A percentile compares a stretch with the other conserved stretches of the same genome.
phyloP scores from a whole-genome alignment of 441 rosid species.

The Biscutella laevigata region DNA sequence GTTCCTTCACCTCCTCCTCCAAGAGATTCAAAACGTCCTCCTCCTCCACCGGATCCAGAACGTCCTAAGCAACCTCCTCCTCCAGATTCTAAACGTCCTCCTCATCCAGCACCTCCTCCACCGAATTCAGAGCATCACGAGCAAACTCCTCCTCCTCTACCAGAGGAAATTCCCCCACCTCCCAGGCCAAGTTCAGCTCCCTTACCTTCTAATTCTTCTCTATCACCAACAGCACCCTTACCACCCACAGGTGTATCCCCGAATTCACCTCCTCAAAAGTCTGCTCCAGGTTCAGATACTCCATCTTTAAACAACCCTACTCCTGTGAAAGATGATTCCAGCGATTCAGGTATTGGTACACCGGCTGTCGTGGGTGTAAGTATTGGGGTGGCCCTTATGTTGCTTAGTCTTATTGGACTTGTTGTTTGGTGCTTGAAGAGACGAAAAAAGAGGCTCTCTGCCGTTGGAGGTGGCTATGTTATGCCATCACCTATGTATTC shows the following conservation, averaged over 20 bases:
- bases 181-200: conserved; percentile 26
- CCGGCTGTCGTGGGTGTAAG: conserved; percentile 43
- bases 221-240: conserved; percentile 26
- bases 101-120: conserved; percentile 8
- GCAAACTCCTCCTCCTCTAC: background rate
- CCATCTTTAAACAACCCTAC: conserved; percentile 20
- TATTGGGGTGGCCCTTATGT: conserved; percentile 39
- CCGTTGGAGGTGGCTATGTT: conserved; percentile 44
- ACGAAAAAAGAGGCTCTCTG: conserved; percentile 37
- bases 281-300: conserved; percentile 28
- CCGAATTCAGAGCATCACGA: background rate
- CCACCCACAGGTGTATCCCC: conserved; percentile 28
- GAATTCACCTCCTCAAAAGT: conserved; percentile 33
- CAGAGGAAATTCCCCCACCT: background rate
- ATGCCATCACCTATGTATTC: conserved; percentile 56
- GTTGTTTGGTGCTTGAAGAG: conserved; percentile 45
- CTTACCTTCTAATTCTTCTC: conserved; percentile 37
- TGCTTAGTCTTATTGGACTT: conserved; percentile 50
- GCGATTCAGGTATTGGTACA: conserved; percentile 29
- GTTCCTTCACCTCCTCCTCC: conserved; percentile 9
- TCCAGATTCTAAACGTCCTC: background rate
- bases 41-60: background rate
- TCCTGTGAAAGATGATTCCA: conserved; percentile 30
- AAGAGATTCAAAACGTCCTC: background rate
- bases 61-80: background rate